phyloP scores from a whole-genome alignment of 1,284 basidiomycete species.

The Ustilago sp. region DNA sequence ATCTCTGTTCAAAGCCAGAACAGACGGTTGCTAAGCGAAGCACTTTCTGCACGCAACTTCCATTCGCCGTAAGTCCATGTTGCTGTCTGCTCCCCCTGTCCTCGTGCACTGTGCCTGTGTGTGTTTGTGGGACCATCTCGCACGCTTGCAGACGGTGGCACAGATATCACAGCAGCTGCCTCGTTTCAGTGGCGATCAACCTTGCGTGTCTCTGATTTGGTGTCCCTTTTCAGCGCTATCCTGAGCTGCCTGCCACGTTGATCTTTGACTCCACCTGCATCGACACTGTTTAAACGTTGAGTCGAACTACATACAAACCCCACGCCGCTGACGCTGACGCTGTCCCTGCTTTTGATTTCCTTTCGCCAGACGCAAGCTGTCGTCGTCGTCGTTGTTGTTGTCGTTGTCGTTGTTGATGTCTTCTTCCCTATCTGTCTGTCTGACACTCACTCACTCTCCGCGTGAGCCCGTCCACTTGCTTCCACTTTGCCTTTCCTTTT shows the following conservation, averaged over 20 bases:
- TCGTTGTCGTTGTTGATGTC: background rate
- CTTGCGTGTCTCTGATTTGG: slow-evolving; percentile 1
- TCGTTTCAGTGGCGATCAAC: background rate
- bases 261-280: background rate
- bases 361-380: background rate
- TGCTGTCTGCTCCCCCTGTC: background rate
- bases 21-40: slow-evolving; percentile 1
- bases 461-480: background rate
- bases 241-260: background rate
- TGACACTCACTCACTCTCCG: background rate
- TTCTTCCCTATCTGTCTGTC: too few species aligned
- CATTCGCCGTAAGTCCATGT: slow-evolving; percentile 5
- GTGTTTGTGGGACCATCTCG: background rate
- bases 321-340: background rate
- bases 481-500: background rate
- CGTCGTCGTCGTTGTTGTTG: background rate
- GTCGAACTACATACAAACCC: background rate
- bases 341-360: background rate
- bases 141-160: background rate
- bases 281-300: slow-evolving; percentile 1
- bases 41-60: slow-evolving; percentile 5
- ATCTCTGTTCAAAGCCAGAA: background rate
- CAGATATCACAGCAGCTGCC: background rate
- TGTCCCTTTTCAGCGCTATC: background rate
- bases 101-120: background rate